Base-by-base conservation (phyloP, 164 flowering plant species). In the Annona cherimola region DNA sequence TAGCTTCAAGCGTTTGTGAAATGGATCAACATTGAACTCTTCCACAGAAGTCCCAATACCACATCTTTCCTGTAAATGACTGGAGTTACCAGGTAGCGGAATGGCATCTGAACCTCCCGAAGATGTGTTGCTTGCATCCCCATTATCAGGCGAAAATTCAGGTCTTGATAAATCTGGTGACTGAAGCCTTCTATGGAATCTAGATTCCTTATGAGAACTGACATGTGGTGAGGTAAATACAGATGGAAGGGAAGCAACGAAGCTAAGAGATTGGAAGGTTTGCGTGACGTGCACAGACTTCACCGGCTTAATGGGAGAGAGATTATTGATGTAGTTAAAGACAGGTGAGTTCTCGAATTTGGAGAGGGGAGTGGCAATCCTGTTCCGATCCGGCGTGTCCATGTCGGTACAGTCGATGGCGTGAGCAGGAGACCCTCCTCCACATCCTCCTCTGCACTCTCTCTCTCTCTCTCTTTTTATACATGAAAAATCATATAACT, bases 341-440 rank as follows among this genome's bases (percentile, higher is more conserved):
- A 96, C 90, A 4, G 99, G 98, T 54, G 99, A 95, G 45, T 91
- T n/a, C n/a, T n/a, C n/a, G n/a, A n/a, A n/a, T n/a, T n/a, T n/a
- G n/a, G n/a, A n/a, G n/a, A n/a, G n/a, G n/a, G n/a, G n/a, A n/a
- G n/a, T n/a, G n/a, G n/a, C n/a, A n/a, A n/a, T n/a, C n/a, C n/a
- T n/a, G n/a, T n/a, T n/a, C n/a, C n/a, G n/a, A n/a, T n/a, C n/a
- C n/a, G n/a, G n/a, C n/a, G n/a, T n/a, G n/a, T n/a, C n/a, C n/a
- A n/a, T n/a, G n/a, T n/a, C n/a, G n/a, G n/a, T n/a, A n/a, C n/a
- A n/a, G n/a, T n/a, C n/a, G n/a, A n/a, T n/a, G n/a, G n/a, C n/a
- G n/a, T n/a, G n/a, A n/a, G n/a, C n/a, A n/a, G n/a, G n/a, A n/a
- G n/a, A n/a, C n/a, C n/a, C n/a, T n/a, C n/a, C n/a, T n/a, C n/a